phyloP scores from a whole-genome alignment of 2,329 filamentous ascomycete species.

The Cryphonectria nitschkei region DNA sequence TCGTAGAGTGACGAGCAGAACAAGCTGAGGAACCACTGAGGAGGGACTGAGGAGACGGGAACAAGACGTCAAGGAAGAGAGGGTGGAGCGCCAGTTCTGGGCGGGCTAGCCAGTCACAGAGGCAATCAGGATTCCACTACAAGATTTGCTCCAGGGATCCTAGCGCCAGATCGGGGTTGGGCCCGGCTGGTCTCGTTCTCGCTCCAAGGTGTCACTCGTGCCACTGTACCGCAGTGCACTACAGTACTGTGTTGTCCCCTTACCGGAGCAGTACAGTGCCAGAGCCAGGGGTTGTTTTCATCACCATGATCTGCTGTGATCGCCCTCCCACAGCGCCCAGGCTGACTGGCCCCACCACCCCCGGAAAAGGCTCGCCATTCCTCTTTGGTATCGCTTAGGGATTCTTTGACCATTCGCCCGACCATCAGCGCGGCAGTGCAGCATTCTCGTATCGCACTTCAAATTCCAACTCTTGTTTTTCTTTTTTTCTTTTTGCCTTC shows the following conservation, averaged over 20 bases:
- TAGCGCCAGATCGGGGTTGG: not conserved
- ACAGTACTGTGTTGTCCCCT: not conserved
- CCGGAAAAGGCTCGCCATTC: not conserved
- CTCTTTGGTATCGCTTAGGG: not conserved
- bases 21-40: not conserved
- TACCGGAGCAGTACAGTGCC: not conserved
- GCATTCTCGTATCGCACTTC: not conserved
- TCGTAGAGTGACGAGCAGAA: slow-evolving; percentile 3
- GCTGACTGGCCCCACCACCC: not conserved
- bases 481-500: not conserved
- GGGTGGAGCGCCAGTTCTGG: slow-evolving; percentile 1
- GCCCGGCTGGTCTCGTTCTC: not conserved
- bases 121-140: not conserved
- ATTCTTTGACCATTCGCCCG: not conserved
- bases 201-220: not conserved
- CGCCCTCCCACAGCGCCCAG: not conserved
- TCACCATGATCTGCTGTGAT: not conserved
- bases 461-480: not conserved
- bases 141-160: slow-evolving; percentile 7
- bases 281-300: not conserved
- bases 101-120: slow-evolving; percentile 2
- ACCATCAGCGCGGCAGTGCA: slow-evolving; percentile 4
- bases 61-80: slow-evolving; percentile 3
- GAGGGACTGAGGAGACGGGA: not conserved
- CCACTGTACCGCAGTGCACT: not conserved